Base-by-base conservation (phyloP, 2,329 filamentous ascomycete genomes). In the Diplocarpon rosae region DNA sequence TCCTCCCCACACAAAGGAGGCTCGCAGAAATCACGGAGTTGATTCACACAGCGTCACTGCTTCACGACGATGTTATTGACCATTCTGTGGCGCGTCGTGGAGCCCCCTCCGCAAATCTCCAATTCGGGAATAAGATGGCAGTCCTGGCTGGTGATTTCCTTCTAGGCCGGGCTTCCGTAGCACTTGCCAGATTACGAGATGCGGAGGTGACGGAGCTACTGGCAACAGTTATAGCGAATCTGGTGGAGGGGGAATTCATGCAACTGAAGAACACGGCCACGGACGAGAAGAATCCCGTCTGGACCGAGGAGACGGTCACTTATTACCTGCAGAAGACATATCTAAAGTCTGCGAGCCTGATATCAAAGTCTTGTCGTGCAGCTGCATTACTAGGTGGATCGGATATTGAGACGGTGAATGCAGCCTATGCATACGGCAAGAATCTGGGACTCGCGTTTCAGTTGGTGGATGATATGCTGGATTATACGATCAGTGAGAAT, bases 291-390 rank as follows among this genome's bases (percentile, higher is more conserved):
- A 81, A 85, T 55, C 90, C 90, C 1, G 69, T 74, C 9, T 96
- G 85, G 76, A 92, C 83, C 1, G 86, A 95, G 59, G 85, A 95
- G 42, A 85, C 88, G 1, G 75, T 98, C 50, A 76, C 79, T 20
- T 96, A 98, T 67, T 98, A 98, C 63, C 72, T 98, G 40, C 87
- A 95, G 62, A 98, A 98, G 73, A 98, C 92, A 24, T 98, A 98
- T 61, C 75, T 98, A 55, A 98, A 98, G 70, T 93, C 87, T 1
- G 92, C 92, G 3, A 93, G 85, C 53, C 70, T 98, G 58, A 96
- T 98, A 61, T 93, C 85, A 62, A 98, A 98, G 66, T 93, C 85
- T 27, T 96, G 90, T 65, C 82, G 92, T 39, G 88, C 90, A 0
- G 78, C 92, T 2, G 90, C 92, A 2, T 69, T 98, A 37, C 72